Evolutionary conservation across 75 land plant genomes (phyloP).

Genomic region (Larix kaempferi): DNA sequence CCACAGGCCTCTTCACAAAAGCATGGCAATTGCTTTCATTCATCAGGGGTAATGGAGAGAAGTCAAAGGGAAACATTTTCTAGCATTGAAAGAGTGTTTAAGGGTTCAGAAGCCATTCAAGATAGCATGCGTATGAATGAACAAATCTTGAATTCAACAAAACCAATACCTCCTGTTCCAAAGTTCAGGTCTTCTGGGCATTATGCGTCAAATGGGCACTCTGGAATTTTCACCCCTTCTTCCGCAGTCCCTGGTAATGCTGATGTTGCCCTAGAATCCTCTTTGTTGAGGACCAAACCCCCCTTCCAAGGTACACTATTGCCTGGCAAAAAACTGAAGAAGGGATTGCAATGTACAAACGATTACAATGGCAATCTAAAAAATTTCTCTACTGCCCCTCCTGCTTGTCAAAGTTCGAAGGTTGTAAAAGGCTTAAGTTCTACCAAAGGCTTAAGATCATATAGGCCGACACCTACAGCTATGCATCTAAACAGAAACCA

Average conservation of each 20-base stretch:
- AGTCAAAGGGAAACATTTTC: not conserved
- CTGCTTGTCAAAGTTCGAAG: not conserved
- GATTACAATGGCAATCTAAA: not conserved
- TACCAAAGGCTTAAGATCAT: slow-evolving; percentile 2
- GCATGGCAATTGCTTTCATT: not conserved
- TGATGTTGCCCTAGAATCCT: not conserved
- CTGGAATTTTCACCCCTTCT: slow-evolving; percentile 2
- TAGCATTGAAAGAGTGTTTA: not conserved
- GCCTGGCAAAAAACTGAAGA: not conserved
- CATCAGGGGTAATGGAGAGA: not conserved
- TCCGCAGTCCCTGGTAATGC: not conserved
- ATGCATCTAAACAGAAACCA: not conserved
- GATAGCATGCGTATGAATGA: slow-evolving; percentile 2
- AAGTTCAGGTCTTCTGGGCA: slow-evolving; percentile 1
- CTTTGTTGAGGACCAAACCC: not conserved
- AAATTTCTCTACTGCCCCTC: not conserved
- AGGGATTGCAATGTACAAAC: not conserved
- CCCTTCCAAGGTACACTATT: not conserved
- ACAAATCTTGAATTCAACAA: not conserved
- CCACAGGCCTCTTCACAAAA: slow-evolving; percentile 9
- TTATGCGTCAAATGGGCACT: slow-evolving; percentile 3
- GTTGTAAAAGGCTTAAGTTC: not conserved
- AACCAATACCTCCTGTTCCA: slow-evolving; percentile 6
- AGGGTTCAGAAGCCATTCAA: not conserved
- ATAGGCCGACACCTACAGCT: not conserved